Evolutionary conservation across 805 yeast genomes (phyloP).

Genomic region (Candida fluviatilis): DNA sequence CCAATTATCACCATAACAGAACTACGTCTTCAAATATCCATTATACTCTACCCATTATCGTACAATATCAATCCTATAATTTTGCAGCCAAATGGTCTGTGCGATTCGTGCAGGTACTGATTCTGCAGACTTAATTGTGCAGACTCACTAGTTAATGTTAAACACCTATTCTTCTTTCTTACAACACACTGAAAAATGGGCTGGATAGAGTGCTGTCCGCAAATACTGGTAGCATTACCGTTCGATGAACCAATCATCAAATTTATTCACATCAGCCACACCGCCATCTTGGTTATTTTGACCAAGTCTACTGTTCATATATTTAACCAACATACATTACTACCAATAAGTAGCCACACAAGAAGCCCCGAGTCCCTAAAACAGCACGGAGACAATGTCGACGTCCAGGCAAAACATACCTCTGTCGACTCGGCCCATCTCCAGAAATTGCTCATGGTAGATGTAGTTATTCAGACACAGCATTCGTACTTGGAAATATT

Average conservation of each 20-base stretch:
- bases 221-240: slow-evolving; percentile 24
- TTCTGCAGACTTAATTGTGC: no score
- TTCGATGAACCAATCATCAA: slow-evolving; percentile 15
- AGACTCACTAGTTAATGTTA: no score
- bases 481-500: slow-evolving; percentile 39
- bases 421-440: slow-evolving; percentile 32
- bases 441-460: slow-evolving; percentile 21
- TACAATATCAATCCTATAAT: no score
- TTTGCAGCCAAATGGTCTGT: no score
- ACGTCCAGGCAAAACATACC: slow-evolving; percentile 34
- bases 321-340: slow-evolving; percentile 25
- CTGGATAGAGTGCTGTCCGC: slow-evolving; percentile 32
- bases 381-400: slow-evolving; percentile 43
- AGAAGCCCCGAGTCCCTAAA: slow-evolving; percentile 42
- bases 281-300: slow-evolving; percentile 25
- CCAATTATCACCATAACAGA: no score
- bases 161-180: background rate
- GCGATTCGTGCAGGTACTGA: background rate
- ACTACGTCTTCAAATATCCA: no score
- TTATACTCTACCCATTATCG: no score
- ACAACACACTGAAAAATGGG: slow-evolving; percentile 19
- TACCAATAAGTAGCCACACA: slow-evolving; percentile 45
- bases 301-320: slow-evolving; percentile 26
- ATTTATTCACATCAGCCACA: slow-evolving; percentile 22
- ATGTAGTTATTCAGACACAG: slow-evolving; percentile 40